Evolutionary conservation across 768 basidiomycete species (phyloP).

Genomic region (Dioszegia hungarica): DNA sequence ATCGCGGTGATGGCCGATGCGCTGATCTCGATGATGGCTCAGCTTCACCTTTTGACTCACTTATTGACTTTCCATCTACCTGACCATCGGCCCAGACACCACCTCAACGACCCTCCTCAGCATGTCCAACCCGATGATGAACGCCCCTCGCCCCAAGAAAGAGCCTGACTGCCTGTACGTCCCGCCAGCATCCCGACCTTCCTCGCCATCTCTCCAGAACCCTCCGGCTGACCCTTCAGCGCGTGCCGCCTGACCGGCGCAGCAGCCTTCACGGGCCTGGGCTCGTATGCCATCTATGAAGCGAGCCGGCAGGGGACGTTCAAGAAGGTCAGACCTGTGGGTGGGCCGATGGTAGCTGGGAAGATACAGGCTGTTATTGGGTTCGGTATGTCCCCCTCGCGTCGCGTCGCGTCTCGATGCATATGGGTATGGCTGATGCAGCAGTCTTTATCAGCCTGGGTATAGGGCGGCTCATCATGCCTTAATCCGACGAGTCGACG

Average conservation of each 20-base stretch:
- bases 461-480: constrained; percentile 12
- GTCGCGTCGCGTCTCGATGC: too few species aligned
- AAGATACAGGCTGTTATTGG: constrained; percentile 31
- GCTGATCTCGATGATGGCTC: too few species aligned
- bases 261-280: constrained; percentile 35
- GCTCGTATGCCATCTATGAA: constrained; percentile 36
- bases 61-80: too few species aligned
- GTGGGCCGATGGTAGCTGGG: constrained; percentile 19
- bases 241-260: constrained; percentile 37
- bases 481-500: neutral
- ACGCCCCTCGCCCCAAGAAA: neutral
- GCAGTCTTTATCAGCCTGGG: constrained; percentile 19
- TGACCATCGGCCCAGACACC: too few species aligned
- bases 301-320: constrained; percentile 31
- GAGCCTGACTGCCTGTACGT: constrained; percentile 15
- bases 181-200: too few species aligned
- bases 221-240: constrained; percentile 5
- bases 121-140: constrained; percentile 7
- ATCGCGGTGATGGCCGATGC: neutral
- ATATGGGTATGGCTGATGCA: constrained; percentile 4
- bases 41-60: too few species aligned
- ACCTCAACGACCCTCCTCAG: neutral
- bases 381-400: constrained; percentile 35
- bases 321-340: constrained; percentile 17
- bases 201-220: neutral